Evolutionary conservation across 73 alveolate species (phyloP).

Genomic region (Paramecium sonneborni): DNA sequence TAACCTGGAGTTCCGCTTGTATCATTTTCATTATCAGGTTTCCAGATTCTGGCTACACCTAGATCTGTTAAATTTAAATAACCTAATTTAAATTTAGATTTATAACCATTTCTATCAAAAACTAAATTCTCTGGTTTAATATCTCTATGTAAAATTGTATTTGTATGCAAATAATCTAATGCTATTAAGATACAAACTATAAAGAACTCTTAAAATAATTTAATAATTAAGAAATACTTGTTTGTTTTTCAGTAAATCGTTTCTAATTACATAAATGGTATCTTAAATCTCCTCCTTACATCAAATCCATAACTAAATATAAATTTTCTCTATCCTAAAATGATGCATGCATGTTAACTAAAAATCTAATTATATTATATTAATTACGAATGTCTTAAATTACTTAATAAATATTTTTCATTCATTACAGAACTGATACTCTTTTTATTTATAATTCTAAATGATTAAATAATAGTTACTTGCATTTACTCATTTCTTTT

Average conservation of each 20-base stretch:
- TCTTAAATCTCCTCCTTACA: slow-evolving; percentile 89
- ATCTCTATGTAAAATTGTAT: slow-evolving; percentile 91
- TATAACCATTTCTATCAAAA: slow-evolving; percentile 70
- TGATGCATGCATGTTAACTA: slow-evolving; percentile 93
- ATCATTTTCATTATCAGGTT: slow-evolving; percentile 85
- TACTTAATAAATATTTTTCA: slow-evolving; percentile 81
- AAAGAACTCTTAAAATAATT: slow-evolving; percentile 69
- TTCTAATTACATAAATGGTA: slow-evolving; percentile 69
- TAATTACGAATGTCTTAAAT: slow-evolving; percentile 73
- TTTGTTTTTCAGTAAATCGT: slow-evolving; percentile 66
- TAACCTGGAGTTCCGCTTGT: slow-evolving; percentile 92
- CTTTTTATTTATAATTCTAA: slow-evolving; percentile 79
- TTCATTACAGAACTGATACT: slow-evolving; percentile 82
- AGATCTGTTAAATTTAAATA: slow-evolving; percentile 87
- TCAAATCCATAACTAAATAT: slow-evolving; percentile 90
- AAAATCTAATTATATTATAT: slow-evolving; percentile 53
- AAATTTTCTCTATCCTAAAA: slow-evolving; percentile 89
- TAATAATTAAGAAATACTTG: slow-evolving; percentile 8
- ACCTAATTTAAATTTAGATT: neutral
- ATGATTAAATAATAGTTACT: neutral
- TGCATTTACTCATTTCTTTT: slow-evolving; percentile 82
- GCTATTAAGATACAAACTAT: slow-evolving; percentile 75
- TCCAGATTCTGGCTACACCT: slow-evolving; percentile 87
- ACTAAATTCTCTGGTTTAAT: slow-evolving; percentile 95
- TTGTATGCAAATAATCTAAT: slow-evolving; percentile 86